Conservation (phyloP, 306 rosid species). For the Pterocarpus santalinus region DNA sequence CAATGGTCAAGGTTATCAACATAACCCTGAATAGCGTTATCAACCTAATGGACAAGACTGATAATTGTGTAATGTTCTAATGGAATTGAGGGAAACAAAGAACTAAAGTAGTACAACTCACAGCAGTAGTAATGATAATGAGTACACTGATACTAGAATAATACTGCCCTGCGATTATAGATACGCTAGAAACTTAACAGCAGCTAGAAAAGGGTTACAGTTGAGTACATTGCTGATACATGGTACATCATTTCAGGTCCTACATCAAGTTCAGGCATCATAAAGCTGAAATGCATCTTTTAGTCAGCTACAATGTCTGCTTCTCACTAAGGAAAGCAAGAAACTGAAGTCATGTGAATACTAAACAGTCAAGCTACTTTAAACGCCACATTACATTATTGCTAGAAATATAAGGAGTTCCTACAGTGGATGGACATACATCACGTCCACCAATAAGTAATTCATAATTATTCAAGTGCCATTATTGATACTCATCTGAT, state of each 20-base stretch:
- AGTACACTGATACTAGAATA: conserved; percentile 30
- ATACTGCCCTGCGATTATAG: conserved; percentile 11
- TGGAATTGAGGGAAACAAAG: conserved; percentile 40
- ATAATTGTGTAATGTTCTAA: not conserved
- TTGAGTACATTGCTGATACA: conserved; percentile 41
- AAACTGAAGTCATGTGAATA: conserved; percentile 47
- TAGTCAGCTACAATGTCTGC: conserved; percentile 29
- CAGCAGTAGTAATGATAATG: conserved; percentile 15
- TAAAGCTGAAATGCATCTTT: conserved; percentile 30
- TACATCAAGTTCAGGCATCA: conserved; percentile 42
- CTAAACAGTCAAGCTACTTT: conserved; percentile 60
- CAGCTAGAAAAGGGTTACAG: conserved; percentile 40
- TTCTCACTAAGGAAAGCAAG: conserved; percentile 31
- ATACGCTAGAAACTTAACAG: conserved; percentile 41
- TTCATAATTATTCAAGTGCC: conserved; percentile 62
- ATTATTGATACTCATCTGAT: conserved; percentile 58
- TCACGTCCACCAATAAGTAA: conserved; percentile 64
- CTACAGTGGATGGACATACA: conserved; percentile 66
- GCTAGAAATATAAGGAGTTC: conserved; percentile 72
- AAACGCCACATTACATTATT: conserved; percentile 70
- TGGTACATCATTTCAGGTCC: conserved; percentile 34
- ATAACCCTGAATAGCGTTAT: conserved; percentile 16
- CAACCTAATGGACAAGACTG: conserved; percentile 6
- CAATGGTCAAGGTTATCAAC: conserved; percentile 20
- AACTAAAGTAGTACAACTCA: conserved; percentile 32